phyloP scores from a whole-genome alignment of 1,284 basidiomycete species.

The Boletus hoseneyae region DNA sequence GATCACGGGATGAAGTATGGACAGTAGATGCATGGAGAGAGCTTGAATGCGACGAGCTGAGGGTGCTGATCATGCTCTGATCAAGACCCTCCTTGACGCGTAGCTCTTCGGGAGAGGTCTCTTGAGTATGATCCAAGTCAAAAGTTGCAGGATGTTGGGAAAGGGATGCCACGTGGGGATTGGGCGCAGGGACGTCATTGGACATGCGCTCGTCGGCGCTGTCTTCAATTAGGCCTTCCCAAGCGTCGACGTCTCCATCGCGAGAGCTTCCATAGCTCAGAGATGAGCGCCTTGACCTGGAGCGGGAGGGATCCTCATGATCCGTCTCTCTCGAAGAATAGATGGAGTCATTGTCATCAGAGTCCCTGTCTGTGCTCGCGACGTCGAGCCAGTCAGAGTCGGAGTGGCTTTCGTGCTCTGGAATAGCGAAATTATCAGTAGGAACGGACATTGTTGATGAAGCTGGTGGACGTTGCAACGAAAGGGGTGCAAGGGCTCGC shows the following conservation, averaged over 20 bases:
- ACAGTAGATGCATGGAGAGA: slow-evolving; percentile 50
- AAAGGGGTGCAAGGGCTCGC: slow-evolving; percentile 29
- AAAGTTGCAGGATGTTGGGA: slow-evolving; percentile 25
- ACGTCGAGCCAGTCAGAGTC: slow-evolving; percentile 82
- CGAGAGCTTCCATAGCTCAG: slow-evolving; percentile 62
- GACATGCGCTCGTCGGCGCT: slow-evolving; percentile 44
- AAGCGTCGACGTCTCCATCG: slow-evolving; percentile 63
- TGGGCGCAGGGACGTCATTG: slow-evolving; percentile 30
- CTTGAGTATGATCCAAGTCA: slow-evolving; percentile 29
- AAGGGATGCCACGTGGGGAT: slow-evolving; percentile 27
- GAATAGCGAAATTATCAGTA: slow-evolving; percentile 39
- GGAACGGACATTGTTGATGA: slow-evolving; percentile 24
- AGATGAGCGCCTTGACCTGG: slow-evolving; percentile 63
- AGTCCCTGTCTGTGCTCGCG: slow-evolving; percentile 55
- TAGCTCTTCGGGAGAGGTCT: slow-evolving; percentile 49
- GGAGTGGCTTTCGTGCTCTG: slow-evolving; percentile 63
- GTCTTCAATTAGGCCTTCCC: slow-evolving; percentile 70
- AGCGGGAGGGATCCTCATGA: slow-evolving; percentile 48
- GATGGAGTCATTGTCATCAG: slow-evolving; percentile 67
- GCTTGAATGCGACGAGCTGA: slow-evolving; percentile 65
- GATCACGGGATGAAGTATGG: slow-evolving; percentile 60
- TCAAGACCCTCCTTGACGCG: slow-evolving; percentile 67
- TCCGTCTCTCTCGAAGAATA: slow-evolving; percentile 53
- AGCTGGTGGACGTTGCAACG: slow-evolving; percentile 30
- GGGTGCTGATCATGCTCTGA: slow-evolving; percentile 74